Percentiles rank a stretch among this genome's conserved stretches.
Evolutionary conservation across 345 rosid genomes (phyloP).

Genomic region (Lumnitzera racemosa): DNA sequence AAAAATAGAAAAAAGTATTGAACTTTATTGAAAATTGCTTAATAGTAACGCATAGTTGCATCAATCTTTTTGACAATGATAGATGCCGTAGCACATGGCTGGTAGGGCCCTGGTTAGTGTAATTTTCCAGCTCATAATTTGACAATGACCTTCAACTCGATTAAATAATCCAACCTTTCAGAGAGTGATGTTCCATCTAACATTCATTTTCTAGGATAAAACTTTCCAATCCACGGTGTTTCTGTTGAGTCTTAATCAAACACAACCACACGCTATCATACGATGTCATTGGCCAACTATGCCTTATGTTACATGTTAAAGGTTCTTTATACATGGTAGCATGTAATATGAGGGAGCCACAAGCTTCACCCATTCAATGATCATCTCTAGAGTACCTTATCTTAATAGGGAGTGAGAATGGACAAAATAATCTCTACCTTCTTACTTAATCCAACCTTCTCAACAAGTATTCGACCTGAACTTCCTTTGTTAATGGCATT

Average conservation of each 20-base stretch:
- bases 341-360: too few relatives aligned
- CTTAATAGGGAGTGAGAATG: background rate
- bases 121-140: conserved; percentile 7
- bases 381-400: background rate
- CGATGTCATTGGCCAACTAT: too few relatives aligned
- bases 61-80: background rate
- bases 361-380: background rate
- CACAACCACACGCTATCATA: too few relatives aligned
- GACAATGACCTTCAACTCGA: background rate
- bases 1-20: too few relatives aligned
- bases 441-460: conserved; percentile 49
- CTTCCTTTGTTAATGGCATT: conserved; percentile 66
- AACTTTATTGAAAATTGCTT: background rate
- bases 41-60: background rate
- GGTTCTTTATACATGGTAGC: too few relatives aligned
- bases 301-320: too few relatives aligned
- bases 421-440: background rate
- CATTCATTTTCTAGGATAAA: too few relatives aligned
- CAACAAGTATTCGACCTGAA: conserved; percentile 54
- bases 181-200: too few relatives aligned
- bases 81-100: conserved; percentile 3
- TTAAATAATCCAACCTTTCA: too few relatives aligned
- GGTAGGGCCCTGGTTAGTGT: background rate
- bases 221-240: too few relatives aligned
- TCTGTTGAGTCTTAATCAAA: too few relatives aligned